Conservation (phyloP, 2,329 filamentous ascomycete species). For the Penicillium sp. region DNA sequence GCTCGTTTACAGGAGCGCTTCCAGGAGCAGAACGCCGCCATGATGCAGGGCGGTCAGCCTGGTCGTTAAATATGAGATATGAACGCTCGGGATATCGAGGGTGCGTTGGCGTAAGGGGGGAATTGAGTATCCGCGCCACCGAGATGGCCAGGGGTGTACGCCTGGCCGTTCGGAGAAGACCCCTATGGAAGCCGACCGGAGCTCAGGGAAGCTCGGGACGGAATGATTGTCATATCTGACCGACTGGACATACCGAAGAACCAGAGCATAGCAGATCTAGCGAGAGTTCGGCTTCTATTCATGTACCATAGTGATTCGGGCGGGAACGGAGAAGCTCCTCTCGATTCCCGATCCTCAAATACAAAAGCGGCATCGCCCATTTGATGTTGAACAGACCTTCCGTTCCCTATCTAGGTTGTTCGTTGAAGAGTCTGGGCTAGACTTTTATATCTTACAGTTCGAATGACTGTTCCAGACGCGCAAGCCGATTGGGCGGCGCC, state of each 20-base stretch:
- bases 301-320: slow-evolving; percentile 27
- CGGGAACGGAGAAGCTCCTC: slow-evolving; percentile 6
- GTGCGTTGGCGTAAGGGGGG: neutral
- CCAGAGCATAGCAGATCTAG: neutral
- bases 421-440: neutral
- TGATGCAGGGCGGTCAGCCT: slow-evolving; percentile 60
- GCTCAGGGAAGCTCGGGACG: neutral
- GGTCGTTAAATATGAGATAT: slow-evolving; percentile 32
- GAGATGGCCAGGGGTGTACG: neutral
- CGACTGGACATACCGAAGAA: neutral
- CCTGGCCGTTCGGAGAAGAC: neutral
- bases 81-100: slow-evolving; percentile 3
- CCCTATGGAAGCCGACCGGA: neutral
- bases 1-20: slow-evolving; percentile 91
- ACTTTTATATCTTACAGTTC: neutral
- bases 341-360: slow-evolving; percentile 6
- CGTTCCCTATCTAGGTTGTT: neutral
- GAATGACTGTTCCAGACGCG: neutral
- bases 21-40: slow-evolving; percentile 68
- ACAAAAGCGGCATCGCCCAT: slow-evolving; percentile 11
- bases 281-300: slow-evolving; percentile 12
- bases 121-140: neutral
- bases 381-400: neutral
- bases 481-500: neutral
- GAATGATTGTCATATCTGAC: neutral